A percentile compares a stretch with the other conserved stretches of the same genome.
phyloP scores from a whole-genome alignment of 192 early-diverging fungal genomes.

The Coemansia sp. region DNA sequence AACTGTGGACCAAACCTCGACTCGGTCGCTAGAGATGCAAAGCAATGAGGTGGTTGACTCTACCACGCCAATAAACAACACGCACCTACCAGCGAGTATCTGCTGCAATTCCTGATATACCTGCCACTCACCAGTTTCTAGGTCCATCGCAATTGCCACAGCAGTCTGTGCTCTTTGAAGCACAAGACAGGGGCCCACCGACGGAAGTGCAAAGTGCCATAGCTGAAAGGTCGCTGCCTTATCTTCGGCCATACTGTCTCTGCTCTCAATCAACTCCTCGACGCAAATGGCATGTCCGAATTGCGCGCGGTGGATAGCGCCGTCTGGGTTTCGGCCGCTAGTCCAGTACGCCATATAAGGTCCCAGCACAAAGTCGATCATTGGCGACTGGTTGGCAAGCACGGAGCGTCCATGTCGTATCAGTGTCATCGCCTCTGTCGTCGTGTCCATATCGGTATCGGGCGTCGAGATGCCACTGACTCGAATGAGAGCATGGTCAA shows the following conservation, averaged over 20 bases:
- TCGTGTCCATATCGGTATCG: neutral
- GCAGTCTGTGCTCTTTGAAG: neutral
- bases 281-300: conserved; percentile 22
- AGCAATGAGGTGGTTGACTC: conserved; percentile 12
- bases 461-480: conserved; percentile 4
- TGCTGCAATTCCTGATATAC: conserved; percentile 9
- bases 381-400: conserved; percentile 38
- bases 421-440: neutral
- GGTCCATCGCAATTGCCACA: conserved; percentile 6
- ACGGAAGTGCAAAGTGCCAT: conserved; percentile 23
- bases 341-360: conserved; percentile 22
- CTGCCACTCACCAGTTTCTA: conserved; percentile 22
- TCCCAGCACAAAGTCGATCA: conserved; percentile 21
- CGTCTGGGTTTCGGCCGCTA: conserved; percentile 13
- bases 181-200: neutral
- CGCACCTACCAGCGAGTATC: neutral
- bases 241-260: neutral
- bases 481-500: conserved; percentile 26
- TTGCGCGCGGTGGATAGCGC: conserved; percentile 21
- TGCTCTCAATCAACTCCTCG: conserved; percentile 5
- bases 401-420: conserved; percentile 6
- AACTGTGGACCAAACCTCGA: conserved; percentile 3
- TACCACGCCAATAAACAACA: conserved; percentile 17
- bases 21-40: conserved; percentile 17
- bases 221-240: conserved; percentile 10